Evolutionary conservation across 1,284 basidiomycete species (phyloP), one percentile per base, ranked within the genome.

Genomic region (Puccinia novopanici): DNA sequence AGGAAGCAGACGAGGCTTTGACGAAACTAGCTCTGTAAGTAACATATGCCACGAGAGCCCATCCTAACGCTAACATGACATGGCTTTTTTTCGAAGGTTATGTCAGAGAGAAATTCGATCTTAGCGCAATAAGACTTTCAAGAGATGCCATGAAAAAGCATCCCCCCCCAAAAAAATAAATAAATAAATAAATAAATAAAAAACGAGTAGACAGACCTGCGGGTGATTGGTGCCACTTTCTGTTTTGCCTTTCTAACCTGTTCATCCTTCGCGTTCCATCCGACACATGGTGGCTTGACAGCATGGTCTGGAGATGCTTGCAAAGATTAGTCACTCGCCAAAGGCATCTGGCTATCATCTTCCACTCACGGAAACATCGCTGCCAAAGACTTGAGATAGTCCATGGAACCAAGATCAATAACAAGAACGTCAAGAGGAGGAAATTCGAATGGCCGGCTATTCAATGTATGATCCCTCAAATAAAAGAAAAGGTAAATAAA

Each of bases 371-470:
- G n/a, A n/a, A n/a, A 2, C 24, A 24, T 45, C 59, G 37, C 40
- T 74, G 57, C 24, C 30, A 84, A 50, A 89, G 82, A 30, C 89
- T 85, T 6, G 90, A 87, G 81, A 92, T 84, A 0, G 93, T 92
- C 82, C 91, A 86, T 0, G 94, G 94, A 61, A 93, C 86, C 81
- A 96, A 90, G 79, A 93, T 85, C 82, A 95, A 88, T 76, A 90
- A 90, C 82, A 96, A 90, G 85, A 94, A 91, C 12, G 93, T 93
- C 80, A 95, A 90, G 82, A 93, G 87, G 86, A 95, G 95, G 87
- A 94, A 95, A 42, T 91, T 89, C 84, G 71, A 80, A 73, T 80
- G 78, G 24, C 78, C 78, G 57, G 78, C 78, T 80, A 30, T 52
- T 52, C 19, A 19, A 52, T 15, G 17, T 40, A 6, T 8, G 68